phyloP scores from a whole-genome alignment of 306 rosid genomes.

The Pueraria montana region DNA sequence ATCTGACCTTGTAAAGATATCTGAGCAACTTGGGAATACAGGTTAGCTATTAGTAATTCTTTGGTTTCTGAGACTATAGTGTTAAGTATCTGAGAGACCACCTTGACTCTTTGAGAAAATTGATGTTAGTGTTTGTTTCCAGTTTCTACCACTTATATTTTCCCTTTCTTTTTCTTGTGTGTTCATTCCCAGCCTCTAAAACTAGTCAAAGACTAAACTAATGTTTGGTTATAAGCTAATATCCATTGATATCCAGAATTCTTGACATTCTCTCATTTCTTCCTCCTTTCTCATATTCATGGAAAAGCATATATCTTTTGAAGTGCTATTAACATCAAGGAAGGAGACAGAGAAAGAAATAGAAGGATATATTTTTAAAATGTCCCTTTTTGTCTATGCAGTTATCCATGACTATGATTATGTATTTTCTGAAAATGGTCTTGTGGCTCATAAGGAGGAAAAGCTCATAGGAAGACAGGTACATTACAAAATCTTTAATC shows the following conservation, averaged over 20 bases:
- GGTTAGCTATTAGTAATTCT: background rate
- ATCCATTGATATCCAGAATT: too few relatives aligned
- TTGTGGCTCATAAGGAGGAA: constrained; percentile 89
- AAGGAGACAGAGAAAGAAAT: background rate
- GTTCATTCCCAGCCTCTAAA: too few relatives aligned
- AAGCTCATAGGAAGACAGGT: constrained; percentile 86
- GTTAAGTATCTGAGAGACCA: background rate
- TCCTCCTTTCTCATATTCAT: too few relatives aligned
- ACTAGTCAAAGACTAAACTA: too few relatives aligned
- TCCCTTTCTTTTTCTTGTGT: too few relatives aligned
- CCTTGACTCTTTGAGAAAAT: background rate
- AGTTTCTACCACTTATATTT: too few relatives aligned
- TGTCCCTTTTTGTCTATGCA: constrained; percentile 51
- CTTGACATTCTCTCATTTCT: too few relatives aligned
- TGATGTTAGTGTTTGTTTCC: background rate
- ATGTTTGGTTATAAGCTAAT: too few relatives aligned
- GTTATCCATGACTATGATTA: constrained; percentile 81
- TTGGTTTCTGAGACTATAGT: background rate
- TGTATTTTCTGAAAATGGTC: constrained; percentile 94
- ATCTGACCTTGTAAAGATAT: background rate
- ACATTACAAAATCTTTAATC: constrained; percentile 33
- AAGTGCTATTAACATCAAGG: background rate
- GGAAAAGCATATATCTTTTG: background rate
- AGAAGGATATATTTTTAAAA: background rate
- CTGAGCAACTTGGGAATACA: background rate